Conservation (phyloP, 2,329 filamentous ascomycete species). For the Uncinocarpus reesii region DNA sequence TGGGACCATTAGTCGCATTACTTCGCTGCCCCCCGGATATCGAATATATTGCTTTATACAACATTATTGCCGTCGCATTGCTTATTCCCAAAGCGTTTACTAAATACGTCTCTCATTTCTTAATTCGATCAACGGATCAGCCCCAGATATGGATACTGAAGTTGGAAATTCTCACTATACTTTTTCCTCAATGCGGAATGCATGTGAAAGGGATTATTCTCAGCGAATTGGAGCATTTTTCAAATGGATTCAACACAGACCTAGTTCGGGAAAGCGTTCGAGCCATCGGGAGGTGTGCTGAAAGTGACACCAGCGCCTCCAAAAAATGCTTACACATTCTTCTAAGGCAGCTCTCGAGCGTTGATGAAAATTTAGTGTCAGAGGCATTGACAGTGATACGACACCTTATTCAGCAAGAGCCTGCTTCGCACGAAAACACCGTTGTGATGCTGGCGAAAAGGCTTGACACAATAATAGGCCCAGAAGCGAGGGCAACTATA, state of each 20-base stretch:
- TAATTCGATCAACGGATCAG: constrained; percentile 69
- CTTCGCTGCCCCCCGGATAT: constrained; percentile 77
- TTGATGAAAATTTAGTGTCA: constrained; percentile 78
- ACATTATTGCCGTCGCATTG: constrained; percentile 87
- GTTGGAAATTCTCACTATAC: constrained; percentile 76
- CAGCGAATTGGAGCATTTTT: constrained; percentile 89
- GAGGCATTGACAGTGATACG: constrained; percentile 91
- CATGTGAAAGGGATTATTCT: constrained; percentile 77
- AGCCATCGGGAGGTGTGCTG: constrained; percentile 87
- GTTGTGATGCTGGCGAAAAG: constrained; percentile 85
- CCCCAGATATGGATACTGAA: constrained; percentile 82
- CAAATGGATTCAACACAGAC: constrained; percentile 59
- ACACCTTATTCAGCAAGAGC: constrained; percentile 87
- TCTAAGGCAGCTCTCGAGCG: constrained; percentile 74
- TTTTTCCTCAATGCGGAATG: constrained; percentile 71
- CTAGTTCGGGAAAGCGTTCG: constrained; percentile 82
- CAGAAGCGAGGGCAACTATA: constrained; percentile 83
- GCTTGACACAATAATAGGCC: constrained; percentile 75
- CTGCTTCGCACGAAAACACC: constrained; percentile 67
- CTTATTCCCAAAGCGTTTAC: constrained; percentile 69
- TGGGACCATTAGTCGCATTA: constrained; percentile 78
- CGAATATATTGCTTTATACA: constrained; percentile 80
- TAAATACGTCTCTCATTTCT: constrained; percentile 77
- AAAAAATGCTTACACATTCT: constrained; percentile 72
- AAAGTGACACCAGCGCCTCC: constrained; percentile 60